phyloP scores from a whole-genome alignment of 129 eudicot genomes.

The Ambrosia trifida region DNA sequence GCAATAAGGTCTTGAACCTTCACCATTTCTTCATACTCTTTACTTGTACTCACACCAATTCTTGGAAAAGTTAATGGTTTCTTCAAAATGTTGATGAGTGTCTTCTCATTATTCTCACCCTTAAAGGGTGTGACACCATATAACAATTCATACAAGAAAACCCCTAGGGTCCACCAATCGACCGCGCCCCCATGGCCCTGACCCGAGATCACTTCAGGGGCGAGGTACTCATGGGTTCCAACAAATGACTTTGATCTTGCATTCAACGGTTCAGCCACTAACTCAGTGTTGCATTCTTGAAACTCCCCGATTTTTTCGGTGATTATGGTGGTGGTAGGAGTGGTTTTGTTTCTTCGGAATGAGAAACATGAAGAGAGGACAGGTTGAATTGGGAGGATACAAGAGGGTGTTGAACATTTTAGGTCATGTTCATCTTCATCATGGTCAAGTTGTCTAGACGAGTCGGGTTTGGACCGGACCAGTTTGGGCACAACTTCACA shows the following conservation, averaged over 20 bases:
- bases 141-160: conserved; percentile 66
- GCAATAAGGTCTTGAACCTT: conserved; percentile 72
- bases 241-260: conserved; percentile 75
- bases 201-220: conserved; percentile 81
- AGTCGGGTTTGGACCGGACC: conserved; percentile 40
- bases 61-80: conserved; percentile 65
- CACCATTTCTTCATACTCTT: conserved; percentile 69
- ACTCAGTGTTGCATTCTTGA: conserved; percentile 41
- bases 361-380: conserved; percentile 67
- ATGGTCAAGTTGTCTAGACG: not conserved
- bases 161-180: conserved; percentile 88
- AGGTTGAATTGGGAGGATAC: conserved; percentile 60
- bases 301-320: conserved; percentile 20
- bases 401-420: conserved; percentile 56
- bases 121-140: conserved; percentile 73
- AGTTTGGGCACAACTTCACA: conserved; percentile 70
- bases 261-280: conserved; percentile 66
- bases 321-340: conserved; percentile 36
- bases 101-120: conserved; percentile 80
- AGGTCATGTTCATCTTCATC: conserved; percentile 17
- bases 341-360: conserved; percentile 29
- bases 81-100: conserved; percentile 64
- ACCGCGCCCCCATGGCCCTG: conserved; percentile 82
- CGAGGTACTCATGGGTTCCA: conserved; percentile 80
- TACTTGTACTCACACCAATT: conserved; percentile 53